Base-by-base conservation (phyloP, 495 filamentous ascomycete genomes). In the Parmelia sp. region DNA sequence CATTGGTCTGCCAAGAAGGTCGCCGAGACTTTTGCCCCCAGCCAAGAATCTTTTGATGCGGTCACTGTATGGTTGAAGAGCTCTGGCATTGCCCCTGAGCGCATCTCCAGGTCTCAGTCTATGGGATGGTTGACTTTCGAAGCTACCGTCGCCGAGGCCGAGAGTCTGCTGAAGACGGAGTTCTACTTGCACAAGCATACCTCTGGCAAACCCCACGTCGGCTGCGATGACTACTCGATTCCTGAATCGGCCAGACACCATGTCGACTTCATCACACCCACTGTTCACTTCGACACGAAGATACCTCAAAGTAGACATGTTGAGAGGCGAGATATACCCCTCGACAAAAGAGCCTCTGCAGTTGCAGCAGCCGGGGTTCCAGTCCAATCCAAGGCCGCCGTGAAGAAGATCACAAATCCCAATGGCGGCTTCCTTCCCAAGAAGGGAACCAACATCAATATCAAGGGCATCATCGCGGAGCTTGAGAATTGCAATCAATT, bases 211-310 rank as follows among this genome's bases (percentile, higher is more conserved):
- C 72, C 75, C 31, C 79, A 79, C 29, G 74, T 84, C 63, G 80
- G 80, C 21, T 83, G 81, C 62, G 75, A 80, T 31, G 70, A 74
- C 69, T 86, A 86, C 60, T 78, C 82, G 51, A 71, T 86, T 12
- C 84, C 85, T 0, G 69, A 75, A 14, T 71, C 80, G 27, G 63
- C 86, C 27, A 74, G 74, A 40, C 65, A 70, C 11, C 80, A 87
- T 60, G 74, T 87, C 47, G 85, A 88, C 71, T 85, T 83, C 63
- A 80, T 86, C 49, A 86, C 78, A 0, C 83, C 84, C 4, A 77
- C 76, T 47, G 71, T 80, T 1, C 65, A 72, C 60, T 70, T 72
- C 55, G 70, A 73, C 53, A 51, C 68, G 0, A 65, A 69, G 65
- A 73, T 71, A 60, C 74, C 42, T 36, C 44, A 65, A 40, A 65